Conservation (phyloP, 192 early-diverging fungal genomes). For the Coemansia sp. region DNA sequence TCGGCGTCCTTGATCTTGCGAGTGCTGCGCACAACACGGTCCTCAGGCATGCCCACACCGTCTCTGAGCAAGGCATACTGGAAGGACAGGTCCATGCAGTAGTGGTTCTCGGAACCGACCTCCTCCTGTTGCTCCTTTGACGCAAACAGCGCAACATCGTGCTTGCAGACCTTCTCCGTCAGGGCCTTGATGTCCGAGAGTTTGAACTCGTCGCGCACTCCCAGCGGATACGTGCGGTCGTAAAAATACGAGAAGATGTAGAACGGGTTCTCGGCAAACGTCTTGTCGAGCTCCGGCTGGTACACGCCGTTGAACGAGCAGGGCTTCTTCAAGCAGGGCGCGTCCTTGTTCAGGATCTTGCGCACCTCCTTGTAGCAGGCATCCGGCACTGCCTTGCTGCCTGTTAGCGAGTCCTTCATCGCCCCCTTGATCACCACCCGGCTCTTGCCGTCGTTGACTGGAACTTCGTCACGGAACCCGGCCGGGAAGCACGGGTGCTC, state of each 20-base stretch:
- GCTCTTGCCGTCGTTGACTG: constrained; percentile 11
- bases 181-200: constrained; percentile 65
- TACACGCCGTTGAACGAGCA: constrained; percentile 94
- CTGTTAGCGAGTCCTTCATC: constrained; percentile 51
- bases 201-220: constrained; percentile 68
- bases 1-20: constrained; percentile 92
- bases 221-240: constrained; percentile 76
- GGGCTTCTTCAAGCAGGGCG: constrained; percentile 56
- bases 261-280: constrained; percentile 72
- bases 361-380: constrained; percentile 53
- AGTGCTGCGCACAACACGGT: constrained; percentile 70
- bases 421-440: constrained; percentile 56
- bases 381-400: constrained; percentile 30
- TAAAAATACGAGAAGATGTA: constrained; percentile 97
- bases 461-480: constrained; percentile 57
- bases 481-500: constrained; percentile 69
- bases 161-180: constrained; percentile 67
- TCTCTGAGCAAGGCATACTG: constrained; percentile 77
- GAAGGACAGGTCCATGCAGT: constrained; percentile 90
- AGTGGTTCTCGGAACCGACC: constrained; percentile 58
- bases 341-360: constrained; percentile 74
- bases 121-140: constrained; percentile 54
- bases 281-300: constrained; percentile 71
- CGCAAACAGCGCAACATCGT: constrained; percentile 53
- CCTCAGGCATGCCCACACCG: constrained; percentile 78